Conservation (phyloP, 306 rosid species). For the Mucuna pruriens region DNA sequence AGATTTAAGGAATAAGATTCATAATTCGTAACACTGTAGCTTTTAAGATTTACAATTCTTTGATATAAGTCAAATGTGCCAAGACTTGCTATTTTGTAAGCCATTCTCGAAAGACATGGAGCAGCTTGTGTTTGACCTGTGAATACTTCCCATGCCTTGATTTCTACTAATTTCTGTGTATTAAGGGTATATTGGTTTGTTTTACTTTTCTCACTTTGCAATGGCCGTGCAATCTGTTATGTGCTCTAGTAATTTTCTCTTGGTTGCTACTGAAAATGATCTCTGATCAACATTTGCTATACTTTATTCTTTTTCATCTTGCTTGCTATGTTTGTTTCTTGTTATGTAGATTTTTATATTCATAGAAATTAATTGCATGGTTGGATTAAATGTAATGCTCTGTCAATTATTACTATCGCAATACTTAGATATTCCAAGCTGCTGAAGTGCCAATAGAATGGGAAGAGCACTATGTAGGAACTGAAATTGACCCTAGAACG, state of each 20-base stretch:
- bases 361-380: constrained; percentile 14
- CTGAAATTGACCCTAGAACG: constrained; percentile 82
- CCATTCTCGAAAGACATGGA: background rate
- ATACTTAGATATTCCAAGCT: constrained; percentile 63
- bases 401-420: constrained; percentile 29
- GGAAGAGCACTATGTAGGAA: constrained; percentile 95
- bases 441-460: constrained; percentile 94
- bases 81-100: background rate
- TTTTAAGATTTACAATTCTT: background rate
- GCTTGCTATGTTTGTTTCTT: constrained; percentile 9
- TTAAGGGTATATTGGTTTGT: constrained; percentile 2
- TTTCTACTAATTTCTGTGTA: constrained; percentile 1
- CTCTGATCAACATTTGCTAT: background rate
- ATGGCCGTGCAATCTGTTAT: constrained; percentile 16
- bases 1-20: background rate
- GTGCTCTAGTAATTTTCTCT: background rate
- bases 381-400: constrained; percentile 25
- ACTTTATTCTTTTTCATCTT: background rate
- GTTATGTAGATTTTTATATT: background rate
- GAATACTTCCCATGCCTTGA: background rate
- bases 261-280: constrained; percentile 20
- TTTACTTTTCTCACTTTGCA: constrained; percentile 22
- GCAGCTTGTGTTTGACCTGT: background rate
- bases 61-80: background rate
- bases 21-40: background rate